Percentiles rank a stretch among this genome's conserved stretches.
Evolutionary conservation across 208 protist genomes (phyloP).

Genomic region (Angomonas ambiguus): DNA sequence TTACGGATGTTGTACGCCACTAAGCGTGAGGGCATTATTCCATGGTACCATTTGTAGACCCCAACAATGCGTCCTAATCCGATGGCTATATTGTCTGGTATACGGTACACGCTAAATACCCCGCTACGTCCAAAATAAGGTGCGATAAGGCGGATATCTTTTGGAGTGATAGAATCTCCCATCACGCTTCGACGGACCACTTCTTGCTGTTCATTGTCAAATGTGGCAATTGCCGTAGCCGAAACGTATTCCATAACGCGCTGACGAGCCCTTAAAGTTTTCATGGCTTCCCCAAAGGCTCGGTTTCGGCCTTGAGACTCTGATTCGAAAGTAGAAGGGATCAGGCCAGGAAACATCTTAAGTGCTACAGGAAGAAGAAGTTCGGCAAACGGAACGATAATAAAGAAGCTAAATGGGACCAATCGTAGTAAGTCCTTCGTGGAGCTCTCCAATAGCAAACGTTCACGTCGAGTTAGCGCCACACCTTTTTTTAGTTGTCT

Average conservation of each 20-base stretch:
- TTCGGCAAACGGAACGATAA: conserved; percentile 95
- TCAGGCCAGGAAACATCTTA: conserved; percentile 96
- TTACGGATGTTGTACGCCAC: conserved; percentile 59
- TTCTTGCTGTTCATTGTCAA: conserved; percentile 75
- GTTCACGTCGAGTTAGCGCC: conserved; percentile 82
- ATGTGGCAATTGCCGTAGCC: conserved; percentile 75
- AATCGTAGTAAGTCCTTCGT: conserved; percentile 93
- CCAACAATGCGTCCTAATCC: conserved; percentile 61
- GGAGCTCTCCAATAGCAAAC: conserved; percentile 88
- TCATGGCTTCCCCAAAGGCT: conserved; percentile 64
- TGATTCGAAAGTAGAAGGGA: conserved; percentile 95
- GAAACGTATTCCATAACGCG: conserved; percentile 83
- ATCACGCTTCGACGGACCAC: conserved; percentile 66
- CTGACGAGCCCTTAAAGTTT: conserved; percentile 74
- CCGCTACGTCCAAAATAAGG: conserved; percentile 73
- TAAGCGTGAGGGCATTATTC: conserved; percentile 52
- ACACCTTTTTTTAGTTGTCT: conserved; percentile 80
- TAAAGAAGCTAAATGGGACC: conserved; percentile 96
- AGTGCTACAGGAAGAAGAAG: conserved; percentile 93
- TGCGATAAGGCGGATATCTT: conserved; percentile 71
- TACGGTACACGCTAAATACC: conserved; percentile 80
- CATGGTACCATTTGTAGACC: conserved; percentile 76
- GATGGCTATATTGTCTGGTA: conserved; percentile 69
- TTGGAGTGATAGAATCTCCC: conserved; percentile 72
- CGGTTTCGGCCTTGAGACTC: conserved; percentile 82